Base-by-base conservation (phyloP, 441 rosid genomes). In the Euphorbia schlechtendalii region DNA sequence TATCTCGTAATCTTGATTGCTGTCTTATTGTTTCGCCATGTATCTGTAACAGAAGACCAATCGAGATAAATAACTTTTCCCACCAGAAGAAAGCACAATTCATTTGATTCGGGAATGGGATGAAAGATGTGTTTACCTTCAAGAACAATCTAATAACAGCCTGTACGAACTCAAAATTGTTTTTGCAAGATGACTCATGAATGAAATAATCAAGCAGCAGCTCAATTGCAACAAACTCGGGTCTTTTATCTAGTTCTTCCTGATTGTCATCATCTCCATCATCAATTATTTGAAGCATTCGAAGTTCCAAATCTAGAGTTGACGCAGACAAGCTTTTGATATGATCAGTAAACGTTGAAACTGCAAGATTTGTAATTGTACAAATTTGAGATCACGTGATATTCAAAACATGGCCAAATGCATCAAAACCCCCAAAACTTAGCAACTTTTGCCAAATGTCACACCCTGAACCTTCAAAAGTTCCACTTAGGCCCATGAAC, bases 241-340 rank as follows among this genome's bases (percentile, higher is more conserved):
- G 76, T 74, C 89, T 85, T 67, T 76, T 70, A 46, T 81, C 88
- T 38, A 81, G 74, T 41, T 86, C 96, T 73, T 91, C 76, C 64
- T 75, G 74, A 64, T 70, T 81, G 10, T 77, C 22, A 4, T 48
- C 53, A 18, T 18, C 53, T 8, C n/a, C 55, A 30, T 91, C 91
- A 65, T 94, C 96, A 71, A 94, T 80, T 36, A 94, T 89, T 70
- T 94, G 94, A 83, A 94, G 88, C 91, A 94, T 76, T 56, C 97
- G 76, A 61, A 94, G 86, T 75, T 94, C 98, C 83, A 89, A 69
- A 61, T 94, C 98, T 77, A 94, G 77, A 64, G 85, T 83, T 71
- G 99, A 85, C 13, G 99, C 91, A n/a, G 99, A 89, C 75, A 91
- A 75, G 60, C 86, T 82, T 81, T 94, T 88, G 63, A 94, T 70